A percentile compares a stretch with the other conserved stretches of the same genome.
Conservation (phyloP, 257 asterid species). For the Solanum piurae region DNA sequence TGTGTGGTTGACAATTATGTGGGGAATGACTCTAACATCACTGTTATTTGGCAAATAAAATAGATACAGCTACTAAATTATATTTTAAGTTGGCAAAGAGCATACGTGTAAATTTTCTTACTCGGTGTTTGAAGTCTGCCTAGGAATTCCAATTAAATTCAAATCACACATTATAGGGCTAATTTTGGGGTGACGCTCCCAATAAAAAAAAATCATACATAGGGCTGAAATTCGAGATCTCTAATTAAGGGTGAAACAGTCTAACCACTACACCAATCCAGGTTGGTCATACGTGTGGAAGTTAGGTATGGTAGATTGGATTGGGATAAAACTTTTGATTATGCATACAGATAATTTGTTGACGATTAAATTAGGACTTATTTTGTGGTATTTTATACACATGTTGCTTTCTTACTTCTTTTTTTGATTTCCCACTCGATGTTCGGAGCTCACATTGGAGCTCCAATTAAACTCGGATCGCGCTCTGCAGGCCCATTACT, state of each 20-base stretch:
- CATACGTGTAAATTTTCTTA: too few species aligned
- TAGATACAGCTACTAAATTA: not conserved
- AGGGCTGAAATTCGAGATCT: too few species aligned
- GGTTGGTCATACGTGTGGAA: not conserved
- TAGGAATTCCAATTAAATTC: fast-evolving
- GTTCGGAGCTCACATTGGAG: too few species aligned
- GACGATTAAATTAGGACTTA: not conserved
- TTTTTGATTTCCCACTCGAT: not conserved
- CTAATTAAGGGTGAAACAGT: fast-evolving
- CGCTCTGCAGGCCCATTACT: not conserved
- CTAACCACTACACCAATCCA: not conserved
- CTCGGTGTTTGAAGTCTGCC: not conserved
- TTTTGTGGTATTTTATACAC: not conserved
- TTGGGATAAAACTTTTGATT: not conserved
- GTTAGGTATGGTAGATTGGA: not conserved
- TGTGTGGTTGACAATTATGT: not conserved
- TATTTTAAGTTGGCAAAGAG: not conserved
- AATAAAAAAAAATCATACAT: too few species aligned
- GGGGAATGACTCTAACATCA: not conserved
- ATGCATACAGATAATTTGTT: not conserved
- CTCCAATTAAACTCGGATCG: too few species aligned
- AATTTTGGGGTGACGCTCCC: fast-evolving
- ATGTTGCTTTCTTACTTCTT: not conserved
- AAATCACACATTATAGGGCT: fast-evolving
- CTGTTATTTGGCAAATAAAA: not conserved